Evolutionary conservation across 345 rosid genomes (phyloP), one percentile per base, ranked within the genome.

Genomic region (Salix brachista): DNA sequence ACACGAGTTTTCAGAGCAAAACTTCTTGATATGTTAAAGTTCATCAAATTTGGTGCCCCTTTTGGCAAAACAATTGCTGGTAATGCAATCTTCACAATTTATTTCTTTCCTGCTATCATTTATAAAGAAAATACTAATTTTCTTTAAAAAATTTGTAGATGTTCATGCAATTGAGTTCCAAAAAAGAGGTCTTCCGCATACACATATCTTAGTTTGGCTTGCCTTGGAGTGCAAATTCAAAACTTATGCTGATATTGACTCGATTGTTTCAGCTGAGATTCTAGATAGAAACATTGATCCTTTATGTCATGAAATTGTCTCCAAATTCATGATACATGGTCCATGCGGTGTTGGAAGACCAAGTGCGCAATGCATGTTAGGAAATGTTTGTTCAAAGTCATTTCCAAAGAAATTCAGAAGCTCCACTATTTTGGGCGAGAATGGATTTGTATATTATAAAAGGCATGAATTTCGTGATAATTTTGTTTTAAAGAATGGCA

Each of bases 211-310:
- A 4, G 5, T 56, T 14, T 56, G 61, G 61, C 21, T 56, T 2
- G 61, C 7, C 6, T 4, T 0, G 0, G 21, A 18, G 5, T 11
- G 0, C 7, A 56, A 56, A 17, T n/a, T 14, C 5, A 23, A 0
- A 4, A 18, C 7, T 0, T 0, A 1, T 5, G n/a, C 1, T 4
- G 61, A 56, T 56, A 9, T 56, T 56, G 21, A 56, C 17, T 56
- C 25, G 0, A 0, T 56, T 6, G 19, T 56, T 0, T 56, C 61
- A 5, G 21, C 10, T 17, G 61, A 56, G 19, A 56, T 56, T 1
- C 61, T 7, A 1, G 61, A 56, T 2, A 14, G 0, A 2, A 7
- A 56, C 5, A 18, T 4, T 18, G 7, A n/a, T 56, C 61, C 21
- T 5, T 8, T 5, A 1, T n/a, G 7, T 8, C 19, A 4, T n/a